These are phyloP conservation scores for Samsoniella hepiali DNA, from an alignment of 2,329 filamentous ascomycete genomes.

Conservation along the genomic window DNA sequence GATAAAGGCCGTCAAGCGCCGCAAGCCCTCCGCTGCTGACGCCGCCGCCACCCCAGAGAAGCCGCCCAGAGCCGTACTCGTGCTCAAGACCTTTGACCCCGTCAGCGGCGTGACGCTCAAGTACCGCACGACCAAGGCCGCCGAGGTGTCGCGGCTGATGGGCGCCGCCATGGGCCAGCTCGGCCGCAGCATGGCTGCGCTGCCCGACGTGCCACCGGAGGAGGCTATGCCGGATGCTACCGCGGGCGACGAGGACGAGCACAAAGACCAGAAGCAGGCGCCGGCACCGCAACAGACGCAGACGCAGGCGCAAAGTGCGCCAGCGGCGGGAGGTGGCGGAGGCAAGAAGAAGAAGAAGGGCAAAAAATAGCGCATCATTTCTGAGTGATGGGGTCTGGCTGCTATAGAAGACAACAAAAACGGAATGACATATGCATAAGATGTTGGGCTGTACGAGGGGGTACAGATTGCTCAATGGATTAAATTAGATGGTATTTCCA, in stretches of 20 bases:
- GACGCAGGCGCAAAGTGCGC: conserved; percentile 21
- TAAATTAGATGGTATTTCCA: too few species aligned
- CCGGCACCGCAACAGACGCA: conserved; percentile 27
- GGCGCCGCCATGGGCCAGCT: conserved; percentile 67
- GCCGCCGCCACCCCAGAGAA: conserved; percentile 34
- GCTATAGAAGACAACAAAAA: neutral
- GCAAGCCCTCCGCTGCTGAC: conserved; percentile 21
- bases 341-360: conserved; percentile 70
- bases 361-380: conserved; percentile 51
- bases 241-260: conserved; percentile 27
- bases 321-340: conserved; percentile 32
- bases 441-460: neutral
- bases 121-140: conserved; percentile 86
- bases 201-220: conserved; percentile 43
- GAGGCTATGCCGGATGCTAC: conserved; percentile 29
- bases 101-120: conserved; percentile 78
- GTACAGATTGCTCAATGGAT: neutral
- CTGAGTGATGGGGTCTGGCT: neutral
- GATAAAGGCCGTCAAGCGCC: conserved; percentile 49
- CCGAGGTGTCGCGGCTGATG: conserved; percentile 82
- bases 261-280: conserved; percentile 22
- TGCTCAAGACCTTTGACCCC: conserved; percentile 87
- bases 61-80: conserved; percentile 65
- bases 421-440: neutral
- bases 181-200: conserved; percentile 64